Evolutionary conservation across 768 basidiomycete species (phyloP).

Genomic region (Lactarius vividus): DNA sequence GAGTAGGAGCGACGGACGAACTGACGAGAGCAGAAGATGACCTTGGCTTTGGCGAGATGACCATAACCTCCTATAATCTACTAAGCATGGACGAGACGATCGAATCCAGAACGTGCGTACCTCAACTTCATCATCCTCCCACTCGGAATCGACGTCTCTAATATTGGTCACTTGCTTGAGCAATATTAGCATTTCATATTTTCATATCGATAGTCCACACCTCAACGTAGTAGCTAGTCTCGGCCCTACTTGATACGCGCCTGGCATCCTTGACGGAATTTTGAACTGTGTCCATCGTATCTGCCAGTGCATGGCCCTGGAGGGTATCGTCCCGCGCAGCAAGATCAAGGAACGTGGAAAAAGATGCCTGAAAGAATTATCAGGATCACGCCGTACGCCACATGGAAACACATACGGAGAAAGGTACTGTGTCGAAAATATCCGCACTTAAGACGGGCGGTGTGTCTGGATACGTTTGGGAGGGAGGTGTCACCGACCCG

Average conservation of each 20-base stretch:
- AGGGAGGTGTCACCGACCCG: conserved; percentile 12
- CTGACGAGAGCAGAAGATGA: background rate
- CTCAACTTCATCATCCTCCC: conserved; percentile 30
- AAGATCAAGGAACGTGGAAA: conserved; percentile 22
- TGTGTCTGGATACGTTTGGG: conserved; percentile 21
- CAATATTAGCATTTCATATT: background rate
- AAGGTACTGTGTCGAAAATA: conserved; percentile 27
- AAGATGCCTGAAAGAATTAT: conserved; percentile 22
- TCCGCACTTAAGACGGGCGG: conserved; percentile 27
- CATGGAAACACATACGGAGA: conserved; percentile 23
- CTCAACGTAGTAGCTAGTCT: conserved; percentile 29
- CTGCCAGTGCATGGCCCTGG: background rate
- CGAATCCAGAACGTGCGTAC: conserved; percentile 3
- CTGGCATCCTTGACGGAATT: conserved; percentile 7
- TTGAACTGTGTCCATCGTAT: conserved; percentile 5
- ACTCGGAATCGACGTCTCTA: conserved; percentile 27
- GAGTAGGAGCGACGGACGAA: conserved; percentile 1
- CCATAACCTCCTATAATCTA: conserved; percentile 27
- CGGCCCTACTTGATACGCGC: conserved; percentile 19
- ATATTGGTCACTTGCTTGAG: conserved; percentile 27
- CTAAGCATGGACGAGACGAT: background rate
- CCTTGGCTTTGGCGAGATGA: conserved; percentile 26
- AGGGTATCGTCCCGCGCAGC: conserved; percentile 2
- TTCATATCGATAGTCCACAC: conserved; percentile 9
- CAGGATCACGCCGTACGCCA: background rate